These are phyloP conservation scores for Ramularia endophylla DNA, from an alignment of 2,329 filamentous ascomycete genomes.

Conservation along the genomic window DNA sequence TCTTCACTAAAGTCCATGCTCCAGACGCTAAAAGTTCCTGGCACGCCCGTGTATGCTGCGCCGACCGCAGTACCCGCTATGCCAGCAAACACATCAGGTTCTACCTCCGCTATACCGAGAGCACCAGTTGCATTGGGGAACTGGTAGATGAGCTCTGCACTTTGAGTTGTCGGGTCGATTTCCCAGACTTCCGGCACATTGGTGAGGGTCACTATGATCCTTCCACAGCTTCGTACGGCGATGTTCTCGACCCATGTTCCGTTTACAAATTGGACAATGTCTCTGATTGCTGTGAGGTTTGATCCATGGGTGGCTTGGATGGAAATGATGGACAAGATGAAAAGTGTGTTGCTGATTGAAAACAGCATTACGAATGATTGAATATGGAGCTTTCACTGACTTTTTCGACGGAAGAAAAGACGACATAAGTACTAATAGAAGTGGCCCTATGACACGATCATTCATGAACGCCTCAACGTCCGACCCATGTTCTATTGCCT, in stretches of 20 bases:
- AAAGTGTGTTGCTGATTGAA: too few species aligned
- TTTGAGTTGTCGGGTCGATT: constrained; percentile 7
- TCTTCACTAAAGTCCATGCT: constrained; percentile 3
- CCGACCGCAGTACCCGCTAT: constrained; percentile 10
- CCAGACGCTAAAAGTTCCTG: constrained; percentile 12
- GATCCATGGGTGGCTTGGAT: too few species aligned
- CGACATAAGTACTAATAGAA: too few species aligned
- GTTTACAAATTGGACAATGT: constrained; percentile 26
- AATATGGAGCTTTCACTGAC: too few species aligned
- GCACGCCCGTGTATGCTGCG: background rate
- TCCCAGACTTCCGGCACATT: constrained; percentile 15
- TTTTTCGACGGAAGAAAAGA: too few species aligned
- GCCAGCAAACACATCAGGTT: constrained; percentile 10
- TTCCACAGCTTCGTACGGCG: constrained; percentile 28
- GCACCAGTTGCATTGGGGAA: constrained; percentile 8
- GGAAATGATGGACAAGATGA: too few species aligned
- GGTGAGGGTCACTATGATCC: constrained; percentile 30
- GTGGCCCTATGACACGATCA: too few species aligned
- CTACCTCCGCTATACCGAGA: constrained; percentile 12
- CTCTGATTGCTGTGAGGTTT: too few species aligned
- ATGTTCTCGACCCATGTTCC: constrained; percentile 33
- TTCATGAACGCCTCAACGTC: too few species aligned
- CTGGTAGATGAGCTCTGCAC: constrained; percentile 10
- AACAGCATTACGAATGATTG: too few species aligned
- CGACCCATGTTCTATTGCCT: too few species aligned